Percentiles rank a stretch among this genome's conserved stretches.
phyloP scores from a whole-genome alignment of 495 filamentous ascomycete species.

The Neurospora sp. region DNA sequence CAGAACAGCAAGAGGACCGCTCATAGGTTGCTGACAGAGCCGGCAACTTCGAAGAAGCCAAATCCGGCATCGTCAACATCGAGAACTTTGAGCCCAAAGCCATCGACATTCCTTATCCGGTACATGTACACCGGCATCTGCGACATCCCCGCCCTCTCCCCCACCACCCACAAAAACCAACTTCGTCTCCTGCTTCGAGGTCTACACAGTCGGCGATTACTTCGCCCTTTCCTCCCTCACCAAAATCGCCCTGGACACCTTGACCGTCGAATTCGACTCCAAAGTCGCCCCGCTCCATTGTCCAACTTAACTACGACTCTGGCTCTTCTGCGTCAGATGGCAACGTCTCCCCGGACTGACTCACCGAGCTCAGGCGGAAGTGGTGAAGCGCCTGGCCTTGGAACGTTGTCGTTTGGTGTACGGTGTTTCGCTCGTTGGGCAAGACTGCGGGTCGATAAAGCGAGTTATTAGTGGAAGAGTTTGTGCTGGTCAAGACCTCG shows the following conservation, averaged over 20 bases:
- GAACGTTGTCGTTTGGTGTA: no score
- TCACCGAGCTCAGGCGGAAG: slow-evolving; percentile 9
- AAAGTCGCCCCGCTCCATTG: slow-evolving; percentile 7
- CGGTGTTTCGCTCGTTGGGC: no score
- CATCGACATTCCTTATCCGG: slow-evolving; percentile 12
- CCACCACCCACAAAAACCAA: slow-evolving; percentile 4
- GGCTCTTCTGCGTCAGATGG: not conserved
- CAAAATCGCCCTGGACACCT: slow-evolving; percentile 11
- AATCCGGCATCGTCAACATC: slow-evolving; percentile 13
- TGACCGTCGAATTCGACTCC: slow-evolving; percentile 10
- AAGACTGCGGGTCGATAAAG: no score
- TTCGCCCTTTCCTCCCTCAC: slow-evolving; percentile 9
- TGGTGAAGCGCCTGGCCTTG: no score
- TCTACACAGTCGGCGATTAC: slow-evolving; percentile 20
- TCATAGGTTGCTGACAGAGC: no score
- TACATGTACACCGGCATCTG: slow-evolving; percentile 21
- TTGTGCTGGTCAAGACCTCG: no score
- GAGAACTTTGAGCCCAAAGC: slow-evolving; percentile 10
- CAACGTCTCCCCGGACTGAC: slow-evolving; percentile 5
- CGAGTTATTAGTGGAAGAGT: no score
- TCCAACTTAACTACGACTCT: slow-evolving; percentile 9
- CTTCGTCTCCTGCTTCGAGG: slow-evolving; percentile 15
- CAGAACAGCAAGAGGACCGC: no score
- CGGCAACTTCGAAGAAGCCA: slow-evolving; percentile 15
- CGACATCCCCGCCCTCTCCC: slow-evolving; percentile 9